Percentiles rank a stretch among this genome's conserved stretches.
Evolutionary conservation across 2,329 filamentous ascomycete genomes (phyloP).

Genomic region (Coleophoma eucalyptorum): DNA sequence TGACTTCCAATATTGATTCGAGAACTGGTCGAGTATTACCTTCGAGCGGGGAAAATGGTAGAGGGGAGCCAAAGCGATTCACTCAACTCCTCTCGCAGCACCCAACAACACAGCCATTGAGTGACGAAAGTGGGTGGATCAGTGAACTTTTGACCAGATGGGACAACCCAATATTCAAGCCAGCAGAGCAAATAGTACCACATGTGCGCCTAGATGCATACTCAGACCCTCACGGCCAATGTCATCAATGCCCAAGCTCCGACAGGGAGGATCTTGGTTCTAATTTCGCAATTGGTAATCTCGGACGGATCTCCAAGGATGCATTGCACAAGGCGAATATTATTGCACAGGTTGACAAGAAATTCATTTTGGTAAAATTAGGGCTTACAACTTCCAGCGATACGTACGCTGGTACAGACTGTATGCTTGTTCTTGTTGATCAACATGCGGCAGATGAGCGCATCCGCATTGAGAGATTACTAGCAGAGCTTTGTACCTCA

Average conservation of each 20-base stretch:
- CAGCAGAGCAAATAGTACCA: slow-evolving; percentile 41
- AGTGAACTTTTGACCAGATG: slow-evolving; percentile 58
- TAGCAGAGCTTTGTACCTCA: slow-evolving; percentile 49
- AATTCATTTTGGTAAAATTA: slow-evolving; percentile 77
- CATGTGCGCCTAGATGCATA: slow-evolving; percentile 25
- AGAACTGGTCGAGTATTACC: slow-evolving; percentile 47
- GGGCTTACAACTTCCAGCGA: neutral
- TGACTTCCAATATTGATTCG: slow-evolving; percentile 45
- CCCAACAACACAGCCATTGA: neutral
- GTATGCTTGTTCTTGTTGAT: slow-evolving; percentile 71
- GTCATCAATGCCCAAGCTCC: slow-evolving; percentile 21
- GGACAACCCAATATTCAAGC: slow-evolving; percentile 74
- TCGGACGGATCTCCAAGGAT: slow-evolving; percentile 55
- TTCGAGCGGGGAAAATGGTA: slow-evolving; percentile 20
- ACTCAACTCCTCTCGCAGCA: neutral
- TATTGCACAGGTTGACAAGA: slow-evolving; percentile 80
- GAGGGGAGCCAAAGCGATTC: neutral
- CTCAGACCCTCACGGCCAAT: slow-evolving; percentile 15
- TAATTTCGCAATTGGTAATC: slow-evolving; percentile 18
- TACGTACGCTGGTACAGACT: slow-evolving; percentile 7
- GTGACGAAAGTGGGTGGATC: slow-evolving; percentile 47
- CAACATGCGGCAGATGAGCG: slow-evolving; percentile 96
- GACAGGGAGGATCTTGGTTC: slow-evolving; percentile 24
- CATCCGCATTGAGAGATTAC: slow-evolving; percentile 71
- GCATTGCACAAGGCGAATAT: slow-evolving; percentile 58